Base-by-base conservation (phyloP, 805 yeast species). In the Wickerhamiella domercqiae region DNA sequence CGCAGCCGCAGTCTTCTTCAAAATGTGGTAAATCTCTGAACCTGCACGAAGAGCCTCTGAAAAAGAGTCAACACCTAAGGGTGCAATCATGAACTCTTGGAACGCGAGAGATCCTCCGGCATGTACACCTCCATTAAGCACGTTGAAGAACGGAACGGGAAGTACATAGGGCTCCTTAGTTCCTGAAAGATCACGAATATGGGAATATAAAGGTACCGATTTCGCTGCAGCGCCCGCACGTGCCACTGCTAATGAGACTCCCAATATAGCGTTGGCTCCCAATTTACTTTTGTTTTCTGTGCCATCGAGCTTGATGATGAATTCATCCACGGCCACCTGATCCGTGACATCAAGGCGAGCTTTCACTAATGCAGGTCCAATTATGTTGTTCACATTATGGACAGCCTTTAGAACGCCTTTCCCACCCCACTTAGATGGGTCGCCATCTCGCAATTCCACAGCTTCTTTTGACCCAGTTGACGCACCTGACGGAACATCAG, bases 21-120 rank as follows among this genome's bases (percentile, higher is more conserved):
- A 76, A 69, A 73, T 71, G 78, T 87, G 97, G 90, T 87, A 87
- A 54, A 86, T 95, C 73, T 87, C 98, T 47, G 94, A 64, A 64
- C 97, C 97, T 51, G 82, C 79, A 73, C 95, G 82, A 65, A 90
- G 66, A 55, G 94, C 97, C 70, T 87, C 97, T 49, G 93, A 61
- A 78, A 87, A 90, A 45, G 87, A 57, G 55, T 74, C 68, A 54
- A 94, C 95, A 56, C 76, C 87, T 52, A 79, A 70, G 68, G 98
- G 97, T 48, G 81, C 97, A 68, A 87, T 82, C 97, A 87, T 90
- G 74, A 87, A 87, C 74, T 87, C 98, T 73, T 87, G 98, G 78
- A 87, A 75, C 56, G 98, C 98, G 53, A 87, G 72, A 61, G 87
- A 78, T 71, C 98, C 98, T 71, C 98, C 98, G 59, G 98, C 97